Base-by-base conservation (phyloP, 257 asterid species). In the Petrea volubilis region DNA sequence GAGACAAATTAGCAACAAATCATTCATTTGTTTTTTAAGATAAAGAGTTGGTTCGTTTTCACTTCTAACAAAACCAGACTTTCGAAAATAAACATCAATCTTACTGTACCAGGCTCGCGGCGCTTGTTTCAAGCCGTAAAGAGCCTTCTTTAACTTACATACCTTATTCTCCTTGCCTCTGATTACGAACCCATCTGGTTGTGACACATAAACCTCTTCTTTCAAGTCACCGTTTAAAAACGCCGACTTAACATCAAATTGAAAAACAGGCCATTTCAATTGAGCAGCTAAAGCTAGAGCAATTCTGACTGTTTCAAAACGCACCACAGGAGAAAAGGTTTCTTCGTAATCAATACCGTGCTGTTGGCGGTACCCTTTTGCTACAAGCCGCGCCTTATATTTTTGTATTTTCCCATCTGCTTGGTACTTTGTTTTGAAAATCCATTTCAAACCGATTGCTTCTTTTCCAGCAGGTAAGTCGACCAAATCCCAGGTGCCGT, bases 21-120 rank as follows among this genome's bases (percentile, higher is more conserved):
- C 64, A 0, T 7, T 17, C 36, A 27, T 20, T 14, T 51, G 51
- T 1, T 8, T 63, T 73, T 72, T 72, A 14, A 72, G 18, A 9
- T 62, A 72, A 4, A 72, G 7, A 15, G 38, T 63, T 1, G 59
- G 71, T 20, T 64, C 66, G 9, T 73, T 53, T 3, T 73, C 58
- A 64, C 59, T 64, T 40, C 20, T 64, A 6, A 0, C 33, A 17
- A 72, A 71, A 11, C 53, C 62, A 0, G 21, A 28, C 2, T 34
- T 36, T 5, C 15, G 28, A 27, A 72, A 72, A 40, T 24, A 61
- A 5, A 63, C 47, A 17, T 60, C 24, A 34, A 72, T 72, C 2
- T 72, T 60, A 20, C 25, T 50, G 0, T 72, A 15, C 70, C 44
- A 72, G 5, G 66, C 56, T 7, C 34, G 0, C 4, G 57, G 31